Evolutionary conservation across 148 eudicot species (phyloP).

Genomic region (Cornus florida): DNA sequence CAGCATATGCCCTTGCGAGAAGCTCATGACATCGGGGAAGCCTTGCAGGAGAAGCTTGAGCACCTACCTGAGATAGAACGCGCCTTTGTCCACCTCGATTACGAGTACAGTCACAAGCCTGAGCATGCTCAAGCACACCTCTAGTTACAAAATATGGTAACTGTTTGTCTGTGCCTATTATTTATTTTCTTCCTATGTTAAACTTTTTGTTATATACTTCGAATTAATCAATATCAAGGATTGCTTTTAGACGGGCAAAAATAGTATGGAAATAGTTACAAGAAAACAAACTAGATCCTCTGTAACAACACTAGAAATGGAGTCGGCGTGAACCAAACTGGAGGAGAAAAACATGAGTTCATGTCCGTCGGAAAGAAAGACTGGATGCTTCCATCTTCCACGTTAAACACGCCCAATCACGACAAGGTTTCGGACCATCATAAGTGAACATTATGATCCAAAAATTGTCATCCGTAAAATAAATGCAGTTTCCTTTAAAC

Average conservation of each 20-base stretch:
- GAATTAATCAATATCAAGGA: not conserved
- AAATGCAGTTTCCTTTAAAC: not conserved
- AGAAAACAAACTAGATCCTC: no score
- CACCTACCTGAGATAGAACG: constrained; percentile 74
- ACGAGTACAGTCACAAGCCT: constrained; percentile 68
- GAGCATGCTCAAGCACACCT: constrained; percentile 63
- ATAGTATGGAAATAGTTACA: no score
- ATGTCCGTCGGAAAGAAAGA: no score
- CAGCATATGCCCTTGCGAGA: constrained; percentile 65
- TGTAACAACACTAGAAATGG: no score
- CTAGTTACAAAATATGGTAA: not conserved
- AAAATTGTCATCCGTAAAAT: not conserved
- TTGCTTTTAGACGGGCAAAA: not conserved
- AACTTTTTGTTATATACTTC: not conserved
- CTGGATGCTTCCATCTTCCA: no score
- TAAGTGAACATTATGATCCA: no score
- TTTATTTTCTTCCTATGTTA: not conserved
- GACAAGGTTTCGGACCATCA: not conserved
- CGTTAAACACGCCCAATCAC: no score
- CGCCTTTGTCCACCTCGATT: constrained; percentile 81
- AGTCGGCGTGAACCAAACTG: no score
- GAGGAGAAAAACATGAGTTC: no score
- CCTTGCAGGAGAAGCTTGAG: constrained; percentile 79
- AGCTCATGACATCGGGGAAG: constrained; percentile 79
- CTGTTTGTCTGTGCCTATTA: no score